These are phyloP conservation scores for Calonectria ilicicola DNA, from an alignment of 2,329 filamentous ascomycete species.

Conservation along the genomic window DNA sequence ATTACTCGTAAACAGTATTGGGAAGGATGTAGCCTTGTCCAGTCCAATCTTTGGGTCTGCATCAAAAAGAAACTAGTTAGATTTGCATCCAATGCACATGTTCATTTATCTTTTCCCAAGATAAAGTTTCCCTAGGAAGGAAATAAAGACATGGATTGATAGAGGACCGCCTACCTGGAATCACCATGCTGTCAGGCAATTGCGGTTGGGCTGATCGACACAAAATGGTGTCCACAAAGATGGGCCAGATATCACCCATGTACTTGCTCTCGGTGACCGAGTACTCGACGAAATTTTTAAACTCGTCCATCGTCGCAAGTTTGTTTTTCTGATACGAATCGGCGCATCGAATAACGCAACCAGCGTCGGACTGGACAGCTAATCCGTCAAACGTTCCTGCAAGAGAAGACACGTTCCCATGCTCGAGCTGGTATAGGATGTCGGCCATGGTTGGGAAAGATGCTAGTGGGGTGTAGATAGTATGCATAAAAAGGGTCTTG, in stretches of 20 bases:
- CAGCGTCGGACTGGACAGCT: conserved; percentile 29
- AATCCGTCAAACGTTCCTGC: conserved; percentile 32
- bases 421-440: conserved; percentile 40
- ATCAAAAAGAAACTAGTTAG: conserved; percentile 17
- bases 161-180: conserved; percentile 35
- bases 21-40: conserved; percentile 46
- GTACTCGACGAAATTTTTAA: conserved; percentile 38
- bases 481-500: conserved; percentile 40
- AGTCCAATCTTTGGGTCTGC: conserved; percentile 34
- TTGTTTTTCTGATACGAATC: conserved; percentile 46
- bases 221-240: conserved; percentile 40
- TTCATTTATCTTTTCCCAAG: not conserved
- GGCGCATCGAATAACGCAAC: conserved; percentile 41
- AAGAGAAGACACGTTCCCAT: conserved; percentile 43
- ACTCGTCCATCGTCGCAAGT: conserved; percentile 39
- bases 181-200: conserved; percentile 45
- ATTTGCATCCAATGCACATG: not conserved
- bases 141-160: not conserved
- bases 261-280: conserved; percentile 46
- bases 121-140: not conserved
- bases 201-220: conserved; percentile 40
- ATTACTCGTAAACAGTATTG: conserved; percentile 54
- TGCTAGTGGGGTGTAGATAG: conserved; percentile 36
- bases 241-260: conserved; percentile 45
- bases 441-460: conserved; percentile 44